Evolutionary conservation across 805 yeast genomes (phyloP), one percentile per base, ranked within the genome.

Genomic region (Scheffersomyces coipomensis): DNA sequence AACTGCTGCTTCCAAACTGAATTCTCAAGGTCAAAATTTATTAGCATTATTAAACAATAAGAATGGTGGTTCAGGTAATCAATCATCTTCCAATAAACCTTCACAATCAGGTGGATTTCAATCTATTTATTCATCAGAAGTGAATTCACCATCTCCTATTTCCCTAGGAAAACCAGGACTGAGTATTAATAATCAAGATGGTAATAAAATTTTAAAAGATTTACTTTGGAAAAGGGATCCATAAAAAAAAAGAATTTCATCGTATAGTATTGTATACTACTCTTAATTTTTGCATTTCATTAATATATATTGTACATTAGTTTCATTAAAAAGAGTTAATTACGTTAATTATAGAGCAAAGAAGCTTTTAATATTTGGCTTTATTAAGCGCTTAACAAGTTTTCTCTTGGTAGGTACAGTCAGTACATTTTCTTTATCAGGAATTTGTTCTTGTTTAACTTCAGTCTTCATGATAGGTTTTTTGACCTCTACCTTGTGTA

Each of bases 41-140:
- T 44, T 57, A 24, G 51, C 53, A 19, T 44, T 56, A 19, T 49
- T 57, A 34, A 56, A 55, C 32, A 48, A 50, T 2, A 38, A 42
- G 13, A 19, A 15, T 21, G 29, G 29, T 10, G 18, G 18, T 5
- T 13, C 9, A 5, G 9, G 23, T 6, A 21, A 21, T 21, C 23
- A 21, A 21, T 7, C 23, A 7, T 21, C 23, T 7, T 7, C 9
- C 9, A 13, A 6, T 30, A 22, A 21, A 25, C 35, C 35, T 8
- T 22, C 39, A 21, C n/a, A 34, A 7, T 12, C 34, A 18, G 19
- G 22, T 12, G 37, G 15, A 30, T 29, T 17, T 5, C 29, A 26
- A 12, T 19, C 21, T 12, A 15, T 27, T 13, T 27, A 27, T 27
- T 27, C 19, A 18, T 11, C 5, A 4, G 17, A 33, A 16, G 21